Evolutionary conservation across 495 filamentous ascomycete species (phyloP).

Genomic region (Penicillium maclennaniae): DNA sequence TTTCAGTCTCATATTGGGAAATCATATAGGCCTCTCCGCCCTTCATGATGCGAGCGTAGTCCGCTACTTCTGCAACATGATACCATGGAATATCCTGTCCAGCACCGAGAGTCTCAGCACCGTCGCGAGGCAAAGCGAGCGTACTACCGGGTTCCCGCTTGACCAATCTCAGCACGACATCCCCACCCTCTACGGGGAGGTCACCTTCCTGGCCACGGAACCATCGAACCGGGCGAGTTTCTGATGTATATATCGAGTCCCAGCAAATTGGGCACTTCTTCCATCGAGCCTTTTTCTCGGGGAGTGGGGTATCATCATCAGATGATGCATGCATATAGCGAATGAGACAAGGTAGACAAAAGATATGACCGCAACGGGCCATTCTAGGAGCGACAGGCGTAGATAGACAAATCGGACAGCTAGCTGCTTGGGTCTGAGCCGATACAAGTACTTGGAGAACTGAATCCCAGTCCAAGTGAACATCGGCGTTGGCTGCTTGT

Average conservation of each 20-base stretch:
- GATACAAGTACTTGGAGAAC: conserved; percentile 91
- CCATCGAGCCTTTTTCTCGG: conserved; percentile 73
- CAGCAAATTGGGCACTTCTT: conserved; percentile 97
- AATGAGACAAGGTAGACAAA: conserved; percentile 89
- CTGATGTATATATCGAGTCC: conserved; percentile 81
- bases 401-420: conserved; percentile 91
- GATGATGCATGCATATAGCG: conserved; percentile 88
- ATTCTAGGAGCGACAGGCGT: conserved; percentile 90
- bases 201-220: conserved; percentile 84
- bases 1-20: conserved; percentile 72
- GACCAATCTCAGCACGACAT: conserved; percentile 83
- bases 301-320: conserved; percentile 58
- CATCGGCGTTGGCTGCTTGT: conserved; percentile 82
- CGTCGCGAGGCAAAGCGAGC: conserved; percentile 80
- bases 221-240: conserved; percentile 88
- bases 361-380: conserved; percentile 97
- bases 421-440: conserved; percentile 77
- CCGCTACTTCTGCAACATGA: conserved; percentile 85
- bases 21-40: conserved; percentile 86
- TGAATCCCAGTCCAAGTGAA: conserved; percentile 85
- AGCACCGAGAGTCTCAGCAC: conserved; percentile 61
- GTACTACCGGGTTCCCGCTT: conserved; percentile 75
- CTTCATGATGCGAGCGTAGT: conserved; percentile 95
- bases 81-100: conserved; percentile 88
- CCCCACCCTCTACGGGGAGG: conserved; percentile 74